These are phyloP conservation scores for Tulasnella sp. DNA, from an alignment of 768 basidiomycete genomes.

Conservation along the genomic window DNA sequence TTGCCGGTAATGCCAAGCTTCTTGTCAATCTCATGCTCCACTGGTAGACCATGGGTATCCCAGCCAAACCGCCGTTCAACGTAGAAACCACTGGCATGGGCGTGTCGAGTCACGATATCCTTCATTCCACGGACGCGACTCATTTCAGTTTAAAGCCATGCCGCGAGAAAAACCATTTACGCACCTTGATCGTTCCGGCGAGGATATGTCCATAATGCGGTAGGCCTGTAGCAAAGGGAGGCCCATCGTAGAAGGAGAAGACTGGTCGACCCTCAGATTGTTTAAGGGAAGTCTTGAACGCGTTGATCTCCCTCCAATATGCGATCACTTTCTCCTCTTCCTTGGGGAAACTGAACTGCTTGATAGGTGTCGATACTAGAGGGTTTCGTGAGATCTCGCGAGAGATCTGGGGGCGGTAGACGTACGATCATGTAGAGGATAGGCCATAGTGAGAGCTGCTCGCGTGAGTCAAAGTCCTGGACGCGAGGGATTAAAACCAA, in stretches of 20 bases:
- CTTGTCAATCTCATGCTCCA: constrained; percentile 99
- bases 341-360: constrained; percentile 65
- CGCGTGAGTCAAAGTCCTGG: too few species aligned
- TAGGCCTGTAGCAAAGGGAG: constrained; percentile 92
- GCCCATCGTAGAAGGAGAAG: constrained; percentile 94
- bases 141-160: not conserved
- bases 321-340: constrained; percentile 84
- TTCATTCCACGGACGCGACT: constrained; percentile 26
- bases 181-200: constrained; percentile 85
- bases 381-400: too few species aligned
- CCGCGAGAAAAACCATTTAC: constrained; percentile 19
- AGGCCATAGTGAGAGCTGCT: too few species aligned
- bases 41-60: constrained; percentile 98
- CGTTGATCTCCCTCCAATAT: constrained; percentile 95
- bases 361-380: constrained; percentile 45
- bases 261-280: constrained; percentile 83
- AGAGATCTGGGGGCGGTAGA: too few species aligned
- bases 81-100: constrained; percentile 83
- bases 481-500: too few species aligned
- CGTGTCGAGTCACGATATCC: constrained; percentile 97
- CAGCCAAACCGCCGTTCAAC: constrained; percentile 93
- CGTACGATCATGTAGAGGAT: too few species aligned
- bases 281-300: constrained; percentile 88
- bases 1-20: constrained; percentile 82
- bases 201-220: constrained; percentile 94